Conservation (phyloP, 2,329 filamentous ascomycete genomes). For the Colletotrichum eleusines region DNA sequence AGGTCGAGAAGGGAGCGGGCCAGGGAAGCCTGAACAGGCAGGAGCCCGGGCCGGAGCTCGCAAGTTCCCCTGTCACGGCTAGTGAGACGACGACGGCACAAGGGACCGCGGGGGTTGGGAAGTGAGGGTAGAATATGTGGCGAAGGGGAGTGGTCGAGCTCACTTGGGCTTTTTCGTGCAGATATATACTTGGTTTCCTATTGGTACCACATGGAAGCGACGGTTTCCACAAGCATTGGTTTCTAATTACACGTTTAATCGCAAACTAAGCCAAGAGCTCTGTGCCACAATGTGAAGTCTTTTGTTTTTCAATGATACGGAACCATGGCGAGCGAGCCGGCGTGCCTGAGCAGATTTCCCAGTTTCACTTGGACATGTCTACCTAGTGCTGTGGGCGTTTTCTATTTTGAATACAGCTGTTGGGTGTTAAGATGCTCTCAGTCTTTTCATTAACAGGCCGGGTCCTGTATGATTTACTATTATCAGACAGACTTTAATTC, state of each 20-base stretch:
- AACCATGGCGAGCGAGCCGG: too few species aligned
- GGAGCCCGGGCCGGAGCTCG: slow-evolving; percentile 27
- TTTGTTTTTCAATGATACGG: too few species aligned
- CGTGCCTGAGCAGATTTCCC: too few species aligned
- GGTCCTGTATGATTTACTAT: too few species aligned
- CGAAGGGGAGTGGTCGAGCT: background rate
- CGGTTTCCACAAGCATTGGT: background rate
- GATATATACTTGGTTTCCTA: background rate
- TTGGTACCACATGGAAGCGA: background rate
- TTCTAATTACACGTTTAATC: background rate
- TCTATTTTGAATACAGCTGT: too few species aligned
- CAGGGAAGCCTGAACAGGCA: background rate
- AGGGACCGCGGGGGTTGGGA: slow-evolving; percentile 27
- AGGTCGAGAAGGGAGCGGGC: slow-evolving; percentile 1
- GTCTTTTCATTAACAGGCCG: too few species aligned
- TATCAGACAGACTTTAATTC: too few species aligned
- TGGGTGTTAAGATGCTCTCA: too few species aligned
- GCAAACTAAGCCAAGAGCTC: background rate
- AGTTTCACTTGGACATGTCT: too few species aligned
- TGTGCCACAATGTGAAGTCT: too few species aligned
- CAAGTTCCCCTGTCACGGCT: slow-evolving; percentile 34
- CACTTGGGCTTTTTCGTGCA: background rate
- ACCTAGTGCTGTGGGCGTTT: too few species aligned
- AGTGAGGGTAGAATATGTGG: background rate
- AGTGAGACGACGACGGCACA: slow-evolving; percentile 29